Evolutionary conservation across 2,329 filamentous ascomycete genomes (phyloP), one percentile per base, ranked within the genome.

Genomic region (Sporothrix globosa): DNA sequence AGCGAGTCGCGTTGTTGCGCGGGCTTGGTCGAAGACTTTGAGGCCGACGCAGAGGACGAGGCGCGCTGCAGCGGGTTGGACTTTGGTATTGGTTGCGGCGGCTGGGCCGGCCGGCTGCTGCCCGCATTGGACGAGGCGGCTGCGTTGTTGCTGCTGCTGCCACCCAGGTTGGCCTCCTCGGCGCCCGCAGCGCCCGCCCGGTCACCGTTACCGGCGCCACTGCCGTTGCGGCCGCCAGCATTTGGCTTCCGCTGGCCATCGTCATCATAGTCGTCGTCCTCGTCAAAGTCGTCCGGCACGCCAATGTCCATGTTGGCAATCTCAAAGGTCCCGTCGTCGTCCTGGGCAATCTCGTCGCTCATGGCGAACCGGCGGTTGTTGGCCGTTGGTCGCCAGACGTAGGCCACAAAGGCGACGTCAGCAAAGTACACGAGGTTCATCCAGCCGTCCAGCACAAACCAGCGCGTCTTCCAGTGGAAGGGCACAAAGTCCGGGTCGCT

Each of bases 381-480:
- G 68, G 92, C 93, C 27, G 95, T 98, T 7, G 96, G 96, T 63
- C 96, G 87, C 96, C 96, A 99, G 68, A 99, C 86, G 80, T 98
- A 99, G 27, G 96, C 93, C 74, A 99, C 88, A 81, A 95, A 97
- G 69, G 89, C 90, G 34, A 99, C 93, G 77, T 99, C 95, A 72
- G 92, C 92, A 73, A 99, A 88, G 81, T 98, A 99, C 19, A 99
- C 95, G 69, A 99, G 82, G 79, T 98, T 98, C 67, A 98, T 84
- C 96, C 96, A 99, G 69, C 96, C 96, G 77, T 99, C 96, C 24
- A 99, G 86, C 60, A 99, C 88, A 77, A 99, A 99, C 96, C 96
- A 99, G 72, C 96, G 85, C 4, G 92, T 94, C 82, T 97, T 95
- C 96, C 96, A 99, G 81, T 99, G 95, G 75, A 92, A 92, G 1